Base-by-base conservation (phyloP, 139 green algal species). In the Tetradesmus obliquus region DNA sequence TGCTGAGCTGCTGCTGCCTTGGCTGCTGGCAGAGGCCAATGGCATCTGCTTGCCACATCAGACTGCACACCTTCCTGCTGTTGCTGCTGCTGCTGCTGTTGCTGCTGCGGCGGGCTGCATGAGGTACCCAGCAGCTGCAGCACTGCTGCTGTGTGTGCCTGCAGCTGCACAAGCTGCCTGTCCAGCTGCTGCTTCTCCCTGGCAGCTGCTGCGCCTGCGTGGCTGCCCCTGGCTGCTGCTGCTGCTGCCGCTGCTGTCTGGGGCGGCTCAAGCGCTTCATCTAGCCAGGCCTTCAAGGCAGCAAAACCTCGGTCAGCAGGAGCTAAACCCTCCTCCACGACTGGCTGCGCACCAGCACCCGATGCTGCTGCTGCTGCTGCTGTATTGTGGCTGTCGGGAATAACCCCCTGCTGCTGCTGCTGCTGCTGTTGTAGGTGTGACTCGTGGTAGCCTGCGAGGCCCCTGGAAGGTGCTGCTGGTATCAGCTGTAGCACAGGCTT, bases 201-300 rank as follows among this genome's bases (percentile, higher is more conserved):
- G 19, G 9, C 15, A 60, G 20, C 51, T 9, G 17, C 54, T 0
- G 55, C 45, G 10, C 82, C n/a, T 12, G 82, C 1, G 17, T 55
- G 82, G 1, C 19, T 24, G 82, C 51, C 24, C 82, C 71, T 32
- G 5, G 20, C 53, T 60, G 51, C 82, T 87, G 82, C 82, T 20
- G 57, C 82, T 69, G 84, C 57, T 55, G 17, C 58, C 6, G 82
- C 71, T 13, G n/a, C 58, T n/a, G 24, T 10, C 84, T 58, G 58
- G n/a, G 60, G 84, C 6, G 60, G 84, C 10, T 89, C 84, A 4
- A 89, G 15, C n/a, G 62, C 15, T 0, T 22, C 60, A 57, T 89
- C 84, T 3, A 89, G 60, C 84, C 84, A 89, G 13, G 84, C 57
- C 9, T 89, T n/a, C 7, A 89, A 53, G 1, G 22, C 57, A 74